Base-by-base conservation (phyloP, 768 basidiomycete species). In the Russula abietina region DNA sequence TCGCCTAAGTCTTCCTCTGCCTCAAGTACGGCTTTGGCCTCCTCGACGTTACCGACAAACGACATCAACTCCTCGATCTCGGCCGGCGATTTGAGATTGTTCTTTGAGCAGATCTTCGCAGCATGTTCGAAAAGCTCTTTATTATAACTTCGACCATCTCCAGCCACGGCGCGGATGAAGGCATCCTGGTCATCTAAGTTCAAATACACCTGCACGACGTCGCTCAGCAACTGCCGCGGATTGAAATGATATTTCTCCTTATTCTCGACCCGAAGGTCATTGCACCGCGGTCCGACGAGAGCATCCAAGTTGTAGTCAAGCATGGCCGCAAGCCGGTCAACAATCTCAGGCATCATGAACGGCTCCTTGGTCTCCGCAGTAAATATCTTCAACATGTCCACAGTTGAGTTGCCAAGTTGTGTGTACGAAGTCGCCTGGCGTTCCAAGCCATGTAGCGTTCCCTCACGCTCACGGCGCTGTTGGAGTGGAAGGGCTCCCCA, bases 321-420 rank as follows among this genome's bases (percentile, higher is more conserved):
- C 91, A 97, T 98, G 0, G 95, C 95, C 3, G 97, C 97, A 17
- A 99, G 81, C 39, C 90, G 84, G 72, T 95, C 89, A 56, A 98
- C 91, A 52, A 99, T 98, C 75, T 99, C 97, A 9, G 91, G 88
- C 75, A 92, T 89, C 84, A 97, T 89, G 75, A 98, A 99, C 0
- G 97, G 95, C 30, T 79, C 83, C 71, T 89, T 93, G 0, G 93
- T 91, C 72, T 96, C 90, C 0, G 87, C 89, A 0, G 96, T 96
- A 76, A 98, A 94, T 58, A 91, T 81, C 71, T 91, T 92, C 69
- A 99, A 82, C 19, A 98, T 79, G 54, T 87, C 86, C n/a, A 99
- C 88, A 3, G 93, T 94, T 22, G 89, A 90, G 66, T 88, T 82
- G 17, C 93, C 91, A 22, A 97, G 83, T 30, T 88, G 87, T 10